Evolutionary conservation across 2,329 filamentous ascomycete species (phyloP).

Genomic region (Lachnellula occidentalis): DNA sequence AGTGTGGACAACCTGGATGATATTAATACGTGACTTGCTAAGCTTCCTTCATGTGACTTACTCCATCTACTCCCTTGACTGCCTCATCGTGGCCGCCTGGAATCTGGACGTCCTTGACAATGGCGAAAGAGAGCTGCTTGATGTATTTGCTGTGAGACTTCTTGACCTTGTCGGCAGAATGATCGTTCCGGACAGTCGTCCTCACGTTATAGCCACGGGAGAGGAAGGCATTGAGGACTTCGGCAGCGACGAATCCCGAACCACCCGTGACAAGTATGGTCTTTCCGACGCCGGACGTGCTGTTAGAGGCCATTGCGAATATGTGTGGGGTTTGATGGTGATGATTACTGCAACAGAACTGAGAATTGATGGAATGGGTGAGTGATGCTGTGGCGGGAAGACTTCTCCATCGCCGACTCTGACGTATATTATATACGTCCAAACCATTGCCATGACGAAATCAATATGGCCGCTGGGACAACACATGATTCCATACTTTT

Average conservation of each 20-base stretch:
- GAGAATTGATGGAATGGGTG: not conserved
- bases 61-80: slow-evolving; percentile 58
- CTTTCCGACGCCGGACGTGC: slow-evolving; percentile 14
- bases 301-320: slow-evolving; percentile 4
- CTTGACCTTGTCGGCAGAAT: slow-evolving; percentile 40
- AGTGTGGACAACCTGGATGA: slow-evolving; percentile 54
- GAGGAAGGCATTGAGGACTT: slow-evolving; percentile 42
- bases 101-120: slow-evolving; percentile 66
- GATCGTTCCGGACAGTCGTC: slow-evolving; percentile 39
- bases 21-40: not conserved
- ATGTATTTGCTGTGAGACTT: slow-evolving; percentile 34
- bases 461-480: not conserved
- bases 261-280: slow-evolving; percentile 31
- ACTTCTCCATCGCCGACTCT: not conserved
- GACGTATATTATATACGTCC: not conserved
- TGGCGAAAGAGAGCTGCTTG: slow-evolving; percentile 32
- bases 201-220: slow-evolving; percentile 34
- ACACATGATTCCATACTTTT: not conserved
- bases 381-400: not conserved
- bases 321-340: not conserved
- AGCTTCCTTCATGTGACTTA: slow-evolving; percentile 25
- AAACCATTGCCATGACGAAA: not conserved
- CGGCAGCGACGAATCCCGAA: slow-evolving; percentile 47
- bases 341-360: too few relatives aligned
- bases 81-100: slow-evolving; percentile 62